Base-by-base conservation (phyloP, 2,329 filamentous ascomycete species). In the Exophiala mesophila region DNA sequence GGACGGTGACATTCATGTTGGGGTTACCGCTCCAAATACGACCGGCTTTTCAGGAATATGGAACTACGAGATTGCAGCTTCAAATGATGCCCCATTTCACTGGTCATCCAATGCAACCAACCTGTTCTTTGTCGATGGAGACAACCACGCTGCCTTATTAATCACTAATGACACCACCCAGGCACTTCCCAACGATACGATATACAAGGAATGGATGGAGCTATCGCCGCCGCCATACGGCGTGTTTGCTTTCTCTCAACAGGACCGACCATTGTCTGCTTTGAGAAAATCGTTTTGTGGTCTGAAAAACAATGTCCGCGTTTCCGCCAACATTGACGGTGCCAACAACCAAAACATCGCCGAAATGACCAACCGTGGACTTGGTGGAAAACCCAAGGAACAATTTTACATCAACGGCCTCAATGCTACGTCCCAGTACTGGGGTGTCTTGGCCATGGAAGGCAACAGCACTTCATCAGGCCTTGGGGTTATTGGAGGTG, bases 331-430 rank as follows among this genome's bases (percentile, higher is more conserved):
- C 19, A 73, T 73, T 28, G 68, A 77, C 47, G 72, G 74, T 41
- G 70, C 68, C 33, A 61, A 65, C 20, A 68, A 63, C 46, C 63
- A 71, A 36, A 72, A 61, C 44, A 63, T 59, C 42, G 66, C 80
- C 20, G 69, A 76, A 28, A 85, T 94, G 72, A 89, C 82, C 2
- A 80, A 72, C 19, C 76, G 80, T 21, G 85, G 79, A 3, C 67
- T 73, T 1, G 79, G 78, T 3, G 77, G 77, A 37, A 71, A 81
- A 46, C 86, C 86, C 1, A 89, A 88, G 60, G 83, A 94, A 61
- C 88, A 95, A 57, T 95, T 98, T 61, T 88, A 90, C 55, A 73
- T 96, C 35, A 79, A 76, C 26, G 79, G 81, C 1, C 74, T 98
- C 29, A 85, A 88, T 47, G 67, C 74, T 3, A 86, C 79, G 54